phyloP scores from a whole-genome alignment of 768 basidiomycete genomes.

The Candolleomyces eurysporus region DNA sequence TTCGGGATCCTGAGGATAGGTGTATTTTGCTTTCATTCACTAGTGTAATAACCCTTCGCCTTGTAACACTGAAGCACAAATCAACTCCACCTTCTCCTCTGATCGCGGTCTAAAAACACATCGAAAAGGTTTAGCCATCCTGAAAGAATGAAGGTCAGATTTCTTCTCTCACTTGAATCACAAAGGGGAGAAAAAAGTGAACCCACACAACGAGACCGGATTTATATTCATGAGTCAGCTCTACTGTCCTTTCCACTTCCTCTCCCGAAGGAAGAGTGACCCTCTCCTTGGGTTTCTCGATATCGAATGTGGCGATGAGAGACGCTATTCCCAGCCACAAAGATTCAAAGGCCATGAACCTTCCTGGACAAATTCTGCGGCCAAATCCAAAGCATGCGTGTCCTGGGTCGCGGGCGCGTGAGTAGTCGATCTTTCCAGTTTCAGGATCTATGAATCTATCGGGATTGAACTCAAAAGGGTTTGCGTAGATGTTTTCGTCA shows the following conservation, averaged over 20 bases:
- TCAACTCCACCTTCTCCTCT: not conserved
- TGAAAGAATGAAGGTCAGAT: not conserved
- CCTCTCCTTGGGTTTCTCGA: conserved; percentile 21
- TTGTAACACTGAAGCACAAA: not conserved
- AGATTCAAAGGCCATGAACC: conserved; percentile 22
- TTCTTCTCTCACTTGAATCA: too few species aligned
- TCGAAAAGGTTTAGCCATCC: conserved; percentile 11
- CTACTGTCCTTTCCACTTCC: conserved; percentile 10
- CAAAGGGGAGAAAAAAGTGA: not conserved
- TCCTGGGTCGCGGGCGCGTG: conserved; percentile 22
- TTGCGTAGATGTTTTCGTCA: conserved; percentile 35
- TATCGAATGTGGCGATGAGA: conserved; percentile 19
- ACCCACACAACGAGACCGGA: conserved; percentile 20
- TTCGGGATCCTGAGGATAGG: not conserved
- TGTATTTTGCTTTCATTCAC: not conserved
- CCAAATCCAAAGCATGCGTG: conserved; percentile 32
- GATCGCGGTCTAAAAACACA: conserved; percentile 12
- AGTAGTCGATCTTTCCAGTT: conserved; percentile 18
- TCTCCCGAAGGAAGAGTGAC: conserved; percentile 3
- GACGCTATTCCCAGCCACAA: conserved; percentile 24
- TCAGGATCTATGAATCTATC: conserved; percentile 34
- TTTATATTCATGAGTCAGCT: conserved; percentile 9
- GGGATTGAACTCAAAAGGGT: conserved; percentile 39
- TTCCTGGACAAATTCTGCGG: conserved; percentile 24
- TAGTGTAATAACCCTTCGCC: too few species aligned